Conservation (phyloP, 1,284 basidiomycete genomes). For the Sphaerobolus stellatus region DNA sequence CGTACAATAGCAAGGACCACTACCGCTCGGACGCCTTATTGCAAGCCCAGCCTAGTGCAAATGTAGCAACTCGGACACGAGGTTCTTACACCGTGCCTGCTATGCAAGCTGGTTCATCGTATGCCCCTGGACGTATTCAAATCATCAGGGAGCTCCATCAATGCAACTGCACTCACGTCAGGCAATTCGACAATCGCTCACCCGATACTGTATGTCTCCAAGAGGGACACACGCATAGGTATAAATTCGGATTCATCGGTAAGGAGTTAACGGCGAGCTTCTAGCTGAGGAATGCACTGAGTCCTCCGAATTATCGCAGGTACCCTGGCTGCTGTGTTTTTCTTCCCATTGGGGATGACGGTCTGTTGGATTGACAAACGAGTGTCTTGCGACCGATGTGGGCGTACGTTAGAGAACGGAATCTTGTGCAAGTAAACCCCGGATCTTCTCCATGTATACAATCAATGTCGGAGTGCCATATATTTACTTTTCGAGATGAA, state of each 20-base stretch:
- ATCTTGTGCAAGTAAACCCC: constrained; percentile 8
- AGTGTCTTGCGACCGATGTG: constrained; percentile 63
- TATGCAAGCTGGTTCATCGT: constrained; percentile 6
- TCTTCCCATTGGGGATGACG: constrained; percentile 78
- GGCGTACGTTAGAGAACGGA: constrained; percentile 31
- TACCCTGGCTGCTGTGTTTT: constrained; percentile 71
- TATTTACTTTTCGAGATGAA: no score
- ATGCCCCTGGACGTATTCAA: constrained; percentile 15
- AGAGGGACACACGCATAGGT: constrained; percentile 63
- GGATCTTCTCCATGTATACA: no score
- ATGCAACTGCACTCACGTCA: no score
- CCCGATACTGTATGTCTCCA: constrained; percentile 81
- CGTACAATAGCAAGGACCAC: no score
- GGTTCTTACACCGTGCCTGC: no score
- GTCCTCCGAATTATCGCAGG: no score
- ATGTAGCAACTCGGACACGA: no score
- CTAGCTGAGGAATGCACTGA: background rate
- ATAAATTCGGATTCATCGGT: constrained; percentile 68
- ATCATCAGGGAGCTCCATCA: constrained; percentile 60
- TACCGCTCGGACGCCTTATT: no score
- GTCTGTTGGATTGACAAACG: constrained; percentile 70
- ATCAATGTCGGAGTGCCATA: no score
- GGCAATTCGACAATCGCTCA: no score
- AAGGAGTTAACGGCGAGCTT: constrained; percentile 30
- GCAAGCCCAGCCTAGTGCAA: no score